Evolutionary conservation across 2,329 filamentous ascomycete genomes (phyloP), one percentile per base, ranked within the genome.

Genomic region (Calonectria hongkongensis): DNA sequence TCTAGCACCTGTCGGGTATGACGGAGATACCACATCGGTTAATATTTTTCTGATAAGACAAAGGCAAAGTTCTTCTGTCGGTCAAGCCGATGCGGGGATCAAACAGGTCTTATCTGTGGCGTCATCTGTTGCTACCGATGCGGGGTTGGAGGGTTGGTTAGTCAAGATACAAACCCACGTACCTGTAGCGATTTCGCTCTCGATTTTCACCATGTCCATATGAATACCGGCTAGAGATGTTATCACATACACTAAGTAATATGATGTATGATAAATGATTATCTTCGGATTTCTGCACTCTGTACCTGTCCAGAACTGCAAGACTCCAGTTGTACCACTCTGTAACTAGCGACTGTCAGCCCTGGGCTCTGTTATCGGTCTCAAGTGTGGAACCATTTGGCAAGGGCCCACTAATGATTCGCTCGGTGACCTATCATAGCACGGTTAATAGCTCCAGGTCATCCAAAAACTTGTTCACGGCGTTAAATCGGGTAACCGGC

Each of bases 41-140:
- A 27, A n/a, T 8, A 25, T 25, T 7, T 25, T 1, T 36, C 2
- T 56, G 51, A 56, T 56, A 56, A 56, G 30, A 21, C 18, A 56
- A 21, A 39, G 2, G 28, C 16, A 16, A 43, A 18, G 33, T 18
- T 16, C 39, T 58, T 28, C 33, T 48, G 66, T 68, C 66, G 66
- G 66, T 21, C 9, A 12, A 6, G 5, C 51, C 51, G 54, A 68
- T 45, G 66, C 30, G 50, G 33, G 16, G 28, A 62, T 67, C 41
- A 21, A 33, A 21, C 16, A 21, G 41, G 41, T 16, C 66, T 68
- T 62, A 68, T 68, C 66, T 60, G 45, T 16, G 51, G n/a, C 51
- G 21, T 41, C 43, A 68, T 28, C 1, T 39, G 30, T 3, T 39
- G 30, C 13, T 30, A 25, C 3, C n/a, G 13, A 16, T 56, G 51